Conservation (phyloP, 805 yeast species). For the Ogataea pignaliae region DNA sequence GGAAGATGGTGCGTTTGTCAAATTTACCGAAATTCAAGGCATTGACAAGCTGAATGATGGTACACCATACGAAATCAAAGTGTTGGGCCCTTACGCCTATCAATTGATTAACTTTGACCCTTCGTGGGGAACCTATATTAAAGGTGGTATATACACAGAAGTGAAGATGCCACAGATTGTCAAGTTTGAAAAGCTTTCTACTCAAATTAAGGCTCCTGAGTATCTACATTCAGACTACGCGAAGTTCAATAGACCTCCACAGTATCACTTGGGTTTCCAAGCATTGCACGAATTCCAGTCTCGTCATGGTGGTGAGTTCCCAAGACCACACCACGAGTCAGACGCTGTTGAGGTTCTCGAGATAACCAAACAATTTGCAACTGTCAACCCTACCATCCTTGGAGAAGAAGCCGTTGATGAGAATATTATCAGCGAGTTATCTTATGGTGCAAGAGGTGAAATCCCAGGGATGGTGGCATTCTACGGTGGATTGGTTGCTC, state of each 20-base stretch:
- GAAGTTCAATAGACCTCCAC: constrained; percentile 88
- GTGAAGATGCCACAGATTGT: constrained; percentile 75
- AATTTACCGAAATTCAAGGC: constrained; percentile 83
- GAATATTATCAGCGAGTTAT: constrained; percentile 61
- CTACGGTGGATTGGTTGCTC: constrained; percentile 92
- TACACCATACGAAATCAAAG: constrained; percentile 68
- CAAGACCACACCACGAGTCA: constrained; percentile 68
- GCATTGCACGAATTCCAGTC: constrained; percentile 75
- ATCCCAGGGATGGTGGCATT: constrained; percentile 86
- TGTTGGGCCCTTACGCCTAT: constrained; percentile 93
- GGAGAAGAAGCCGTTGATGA: constrained; percentile 55
- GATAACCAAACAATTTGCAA: constrained; percentile 54
- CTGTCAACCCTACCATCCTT: constrained; percentile 52
- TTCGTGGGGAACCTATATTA: constrained; percentile 56
- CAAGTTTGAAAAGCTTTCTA: constrained; percentile 56
- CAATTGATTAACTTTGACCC: constrained; percentile 53
- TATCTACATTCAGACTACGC: constrained; percentile 82
- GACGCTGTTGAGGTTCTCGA: constrained; percentile 68
- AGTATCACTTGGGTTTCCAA: constrained; percentile 87
- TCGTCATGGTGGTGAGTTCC: constrained; percentile 59
- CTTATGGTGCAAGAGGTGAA: constrained; percentile 89
- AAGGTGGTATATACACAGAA: constrained; percentile 90
- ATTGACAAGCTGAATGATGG: constrained; percentile 72
- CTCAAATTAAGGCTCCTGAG: constrained; percentile 76
- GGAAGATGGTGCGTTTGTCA: constrained; percentile 87